phyloP scores from a whole-genome alignment of 768 basidiomycete genomes.

The Tulasnella calospora region DNA sequence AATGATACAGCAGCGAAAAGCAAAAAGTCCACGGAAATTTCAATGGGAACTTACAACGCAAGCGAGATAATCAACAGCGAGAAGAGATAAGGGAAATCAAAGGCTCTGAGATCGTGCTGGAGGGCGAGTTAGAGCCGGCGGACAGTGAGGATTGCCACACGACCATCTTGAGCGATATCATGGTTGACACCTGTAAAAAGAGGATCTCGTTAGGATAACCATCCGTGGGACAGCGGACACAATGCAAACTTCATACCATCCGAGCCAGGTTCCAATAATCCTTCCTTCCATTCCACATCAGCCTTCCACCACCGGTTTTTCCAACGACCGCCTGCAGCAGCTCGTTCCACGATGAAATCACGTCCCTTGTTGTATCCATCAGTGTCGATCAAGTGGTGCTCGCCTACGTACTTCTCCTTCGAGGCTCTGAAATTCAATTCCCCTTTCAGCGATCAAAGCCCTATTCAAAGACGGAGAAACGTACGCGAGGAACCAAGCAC shows the following conservation, averaged over 20 bases:
- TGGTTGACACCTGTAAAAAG: slow-evolving; percentile 63
- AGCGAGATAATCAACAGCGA: not conserved
- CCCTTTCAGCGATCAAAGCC: not conserved
- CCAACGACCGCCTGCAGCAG: slow-evolving; percentile 38
- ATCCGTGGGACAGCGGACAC: not conserved
- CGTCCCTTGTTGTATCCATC: slow-evolving; percentile 81
- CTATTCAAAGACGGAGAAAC: slow-evolving; percentile 31
- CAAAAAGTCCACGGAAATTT: not conserved
- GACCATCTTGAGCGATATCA: slow-evolving; percentile 74
- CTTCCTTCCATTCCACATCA: slow-evolving; percentile 68
- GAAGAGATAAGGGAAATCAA: not conserved
- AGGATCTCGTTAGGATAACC: not conserved
- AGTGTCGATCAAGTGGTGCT: slow-evolving; percentile 60
- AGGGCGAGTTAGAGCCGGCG: not conserved
- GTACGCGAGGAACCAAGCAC: slow-evolving; percentile 83
- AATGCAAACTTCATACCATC: slow-evolving; percentile 45
- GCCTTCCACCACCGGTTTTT: slow-evolving; percentile 58
- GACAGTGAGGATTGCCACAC: slow-evolving; percentile 72
- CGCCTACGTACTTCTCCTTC: slow-evolving; percentile 49
- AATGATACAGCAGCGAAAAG: not conserved
- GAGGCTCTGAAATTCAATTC: slow-evolving; percentile 46
- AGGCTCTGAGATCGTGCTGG: not conserved
- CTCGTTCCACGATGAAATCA: slow-evolving; percentile 67
- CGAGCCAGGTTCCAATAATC: slow-evolving; percentile 58
- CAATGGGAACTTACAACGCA: not conserved